These are phyloP conservation scores for Schrenkiella parvula DNA, from an alignment of 345 rosid genomes.

Conservation along the genomic window DNA sequence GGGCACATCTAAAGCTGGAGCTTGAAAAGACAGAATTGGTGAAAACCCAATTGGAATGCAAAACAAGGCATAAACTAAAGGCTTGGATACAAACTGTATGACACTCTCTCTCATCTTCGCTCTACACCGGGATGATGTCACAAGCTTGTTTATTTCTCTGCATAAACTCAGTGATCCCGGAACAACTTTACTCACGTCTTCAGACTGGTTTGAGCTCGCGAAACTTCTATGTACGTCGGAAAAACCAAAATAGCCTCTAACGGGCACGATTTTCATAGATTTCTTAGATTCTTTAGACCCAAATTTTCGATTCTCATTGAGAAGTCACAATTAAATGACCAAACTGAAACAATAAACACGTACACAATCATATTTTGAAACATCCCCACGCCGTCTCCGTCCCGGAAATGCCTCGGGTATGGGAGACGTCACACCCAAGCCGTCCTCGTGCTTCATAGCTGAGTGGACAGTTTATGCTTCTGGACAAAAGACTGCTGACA, in stretches of 20 bases:
- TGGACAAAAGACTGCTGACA: conserved; percentile 24
- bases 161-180: conserved; percentile 16
- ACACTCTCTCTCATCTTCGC: conserved; percentile 24
- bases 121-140: conserved; percentile 19
- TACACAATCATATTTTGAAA: too few species aligned
- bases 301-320: conserved; percentile 13
- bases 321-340: too few species aligned
- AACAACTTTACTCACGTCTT: background rate
- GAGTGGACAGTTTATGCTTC: too few species aligned
- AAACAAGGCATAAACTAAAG: conserved; percentile 47
- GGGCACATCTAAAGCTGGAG: conserved; percentile 53
- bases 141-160: conserved; percentile 17
- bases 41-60: conserved; percentile 64
- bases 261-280: conserved; percentile 13
- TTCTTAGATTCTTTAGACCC: conserved; percentile 9
- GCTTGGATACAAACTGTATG: conserved; percentile 39
- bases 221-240: conserved; percentile 27
- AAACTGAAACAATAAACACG: too few species aligned
- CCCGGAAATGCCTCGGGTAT: too few species aligned
- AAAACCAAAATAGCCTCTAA: conserved; percentile 24
- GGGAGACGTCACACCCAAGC: too few species aligned
- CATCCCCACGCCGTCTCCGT: too few species aligned
- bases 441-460: too few species aligned
- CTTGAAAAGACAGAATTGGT: conserved; percentile 42
- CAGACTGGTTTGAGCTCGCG: conserved; percentile 14